Percentiles rank a stretch among this genome's conserved stretches.
phyloP scores from a whole-genome alignment of 805 yeast species.

The Jamesozyma spencerorum region DNA sequence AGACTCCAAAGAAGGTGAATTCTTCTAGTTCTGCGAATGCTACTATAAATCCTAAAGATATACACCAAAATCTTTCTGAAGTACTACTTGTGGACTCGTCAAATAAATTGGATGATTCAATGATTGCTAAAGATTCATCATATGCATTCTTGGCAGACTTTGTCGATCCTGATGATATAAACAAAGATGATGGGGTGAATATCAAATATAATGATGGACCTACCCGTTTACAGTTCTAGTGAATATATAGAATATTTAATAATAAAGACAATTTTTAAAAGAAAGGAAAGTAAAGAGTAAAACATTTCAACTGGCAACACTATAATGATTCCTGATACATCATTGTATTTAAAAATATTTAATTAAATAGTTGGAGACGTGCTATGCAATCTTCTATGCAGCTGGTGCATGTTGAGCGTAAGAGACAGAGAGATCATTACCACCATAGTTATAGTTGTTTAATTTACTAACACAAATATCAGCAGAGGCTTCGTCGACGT shows the following conservation, averaged over 20 bases:
- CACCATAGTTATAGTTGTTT: slow-evolving; percentile 77
- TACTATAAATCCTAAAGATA: background rate
- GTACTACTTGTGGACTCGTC: no score
- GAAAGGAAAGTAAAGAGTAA: no score
- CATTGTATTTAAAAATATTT: no score
- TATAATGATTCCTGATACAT: no score
- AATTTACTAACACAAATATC: slow-evolving; percentile 65
- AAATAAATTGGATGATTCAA: background rate
- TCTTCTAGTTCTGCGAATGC: background rate
- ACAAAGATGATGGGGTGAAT: slow-evolving; percentile 6
- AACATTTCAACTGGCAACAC: no score
- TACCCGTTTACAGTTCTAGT: slow-evolving; percentile 7
- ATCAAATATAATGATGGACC: slow-evolving; percentile 17
- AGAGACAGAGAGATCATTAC: slow-evolving; percentile 57
- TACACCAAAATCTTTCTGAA: background rate
- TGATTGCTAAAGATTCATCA: slow-evolving; percentile 31
- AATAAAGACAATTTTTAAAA: background rate
- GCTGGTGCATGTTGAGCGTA: slow-evolving; percentile 41
- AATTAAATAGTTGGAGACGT: no score
- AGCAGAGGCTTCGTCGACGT: slow-evolving; percentile 57
- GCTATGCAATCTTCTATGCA: background rate
- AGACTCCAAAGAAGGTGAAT: background rate
- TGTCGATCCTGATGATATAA: slow-evolving; percentile 11
- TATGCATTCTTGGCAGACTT: slow-evolving; percentile 36
- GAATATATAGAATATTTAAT: background rate